These are phyloP conservation scores for Scheffersomyces illinoinensis DNA, from an alignment of 1,139 yeast genomes.

Conservation along the genomic window DNA sequence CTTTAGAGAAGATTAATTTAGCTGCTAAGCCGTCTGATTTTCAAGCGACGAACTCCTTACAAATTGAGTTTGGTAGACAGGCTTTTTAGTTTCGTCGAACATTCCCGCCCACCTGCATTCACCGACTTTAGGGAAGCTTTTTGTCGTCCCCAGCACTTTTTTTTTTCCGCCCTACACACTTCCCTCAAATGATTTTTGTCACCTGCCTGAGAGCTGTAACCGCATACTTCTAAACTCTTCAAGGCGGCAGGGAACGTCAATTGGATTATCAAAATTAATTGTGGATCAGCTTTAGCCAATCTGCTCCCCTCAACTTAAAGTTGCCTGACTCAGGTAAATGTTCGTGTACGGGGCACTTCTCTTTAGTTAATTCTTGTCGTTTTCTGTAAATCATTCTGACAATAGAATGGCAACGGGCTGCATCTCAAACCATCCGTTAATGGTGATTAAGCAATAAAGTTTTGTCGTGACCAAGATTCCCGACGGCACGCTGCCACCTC, in stretches of 20 bases:
- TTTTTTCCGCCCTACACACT: neutral
- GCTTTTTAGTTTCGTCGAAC: neutral
- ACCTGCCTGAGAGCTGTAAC: neutral
- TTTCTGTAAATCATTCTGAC: neutral
- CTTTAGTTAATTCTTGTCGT: neutral
- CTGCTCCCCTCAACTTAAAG: neutral
- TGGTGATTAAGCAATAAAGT: neutral
- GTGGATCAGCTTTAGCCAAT: neutral
- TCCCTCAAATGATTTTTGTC: neutral
- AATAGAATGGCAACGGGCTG: neutral
- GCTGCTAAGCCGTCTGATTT: neutral
- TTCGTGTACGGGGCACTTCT: neutral
- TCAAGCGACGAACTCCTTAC: neutral
- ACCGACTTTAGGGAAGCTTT: neutral
- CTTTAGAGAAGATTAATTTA: neutral
- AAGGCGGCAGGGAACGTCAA: neutral
- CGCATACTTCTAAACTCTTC: neutral
- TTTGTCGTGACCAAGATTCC: neutral
- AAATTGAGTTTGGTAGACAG: neutral
- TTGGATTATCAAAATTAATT: neutral
- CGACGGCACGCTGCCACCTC: neutral
- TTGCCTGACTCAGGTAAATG: neutral
- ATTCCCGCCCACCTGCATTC: neutral
- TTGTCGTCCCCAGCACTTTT: neutral
- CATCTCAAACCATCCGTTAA: neutral